phyloP scores from a whole-genome alignment of 208 protist species.

The Trypanosoma theileri region DNA sequence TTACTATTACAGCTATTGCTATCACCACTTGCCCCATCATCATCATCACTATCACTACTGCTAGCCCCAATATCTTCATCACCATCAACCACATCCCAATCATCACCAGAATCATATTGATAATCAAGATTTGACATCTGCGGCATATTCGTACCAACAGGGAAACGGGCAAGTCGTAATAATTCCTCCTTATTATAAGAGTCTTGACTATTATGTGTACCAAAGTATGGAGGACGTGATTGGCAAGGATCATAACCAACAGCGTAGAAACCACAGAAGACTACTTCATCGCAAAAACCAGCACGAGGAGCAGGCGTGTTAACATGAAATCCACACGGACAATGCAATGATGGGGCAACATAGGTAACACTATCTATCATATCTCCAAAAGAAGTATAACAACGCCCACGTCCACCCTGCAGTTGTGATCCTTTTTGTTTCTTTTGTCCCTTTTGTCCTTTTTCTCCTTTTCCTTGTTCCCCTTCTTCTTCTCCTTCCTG shows the following conservation, averaged over 20 bases:
- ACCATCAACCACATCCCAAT: constrained; percentile 80
- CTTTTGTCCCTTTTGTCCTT: too few relatives aligned
- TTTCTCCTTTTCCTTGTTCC: neutral
- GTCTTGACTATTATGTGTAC: constrained; percentile 74
- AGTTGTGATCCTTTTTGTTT: too few relatives aligned
- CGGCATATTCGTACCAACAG: constrained; percentile 45
- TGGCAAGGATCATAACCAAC: constrained; percentile 86
- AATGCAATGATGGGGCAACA: constrained; percentile 5
- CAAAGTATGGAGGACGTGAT: constrained; percentile 83
- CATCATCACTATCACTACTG: constrained; percentile 28
- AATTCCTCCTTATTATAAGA: constrained; percentile 61
- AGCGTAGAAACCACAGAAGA: constrained; percentile 79
- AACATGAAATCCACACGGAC: constrained; percentile 62
- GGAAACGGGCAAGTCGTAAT: constrained; percentile 61
- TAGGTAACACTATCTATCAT: constrained; percentile 23
- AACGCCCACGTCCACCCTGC: too few relatives aligned
- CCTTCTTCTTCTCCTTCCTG: neutral
- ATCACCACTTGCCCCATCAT: constrained; percentile 27
- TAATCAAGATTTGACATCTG: constrained; percentile 81
- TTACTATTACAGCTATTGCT: neutral
- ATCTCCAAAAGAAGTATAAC: constrained; percentile 14
- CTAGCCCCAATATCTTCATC: constrained; percentile 68
- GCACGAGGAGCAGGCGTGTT: constrained; percentile 28
- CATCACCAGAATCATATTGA: constrained; percentile 87
- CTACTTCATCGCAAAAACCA: constrained; percentile 65